These are phyloP conservation scores for Rhododendron mucronatum DNA, from an alignment of 148 eudicot genomes.

Conservation along the genomic window DNA sequence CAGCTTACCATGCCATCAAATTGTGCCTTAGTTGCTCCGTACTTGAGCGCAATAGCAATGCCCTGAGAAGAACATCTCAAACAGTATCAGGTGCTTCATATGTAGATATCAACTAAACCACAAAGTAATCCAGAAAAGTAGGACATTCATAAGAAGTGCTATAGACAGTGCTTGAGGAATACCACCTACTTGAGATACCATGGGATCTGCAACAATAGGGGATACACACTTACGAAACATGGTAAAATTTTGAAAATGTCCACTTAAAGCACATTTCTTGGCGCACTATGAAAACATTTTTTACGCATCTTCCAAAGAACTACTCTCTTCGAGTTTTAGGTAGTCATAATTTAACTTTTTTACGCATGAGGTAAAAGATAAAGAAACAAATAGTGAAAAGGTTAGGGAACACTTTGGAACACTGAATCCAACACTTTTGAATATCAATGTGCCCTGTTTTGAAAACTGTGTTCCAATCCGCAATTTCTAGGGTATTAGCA, in stretches of 20 bases:
- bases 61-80: constrained; percentile 43
- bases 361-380: too few relatives aligned
- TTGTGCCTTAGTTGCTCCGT: constrained; percentile 97
- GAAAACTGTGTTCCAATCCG: neutral
- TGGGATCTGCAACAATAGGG: neutral
- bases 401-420: neutral
- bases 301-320: neutral
- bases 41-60: constrained; percentile 91
- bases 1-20: constrained; percentile 86
- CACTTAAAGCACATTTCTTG: too few relatives aligned
- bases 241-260: neutral
- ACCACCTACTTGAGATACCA: neutral
- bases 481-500: neutral
- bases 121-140: neutral
- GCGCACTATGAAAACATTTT: too few relatives aligned
- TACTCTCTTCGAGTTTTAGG: neutral
- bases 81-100: neutral
- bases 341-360: too few relatives aligned
- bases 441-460: neutral
- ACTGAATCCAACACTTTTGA: neutral
- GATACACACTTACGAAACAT: neutral
- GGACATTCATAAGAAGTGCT: neutral
- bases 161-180: neutral
- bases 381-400: too few relatives aligned
- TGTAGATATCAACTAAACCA: neutral